Conservation (phyloP, 2,329 filamentous ascomycete species). For the Xylariaceae sp. region DNA sequence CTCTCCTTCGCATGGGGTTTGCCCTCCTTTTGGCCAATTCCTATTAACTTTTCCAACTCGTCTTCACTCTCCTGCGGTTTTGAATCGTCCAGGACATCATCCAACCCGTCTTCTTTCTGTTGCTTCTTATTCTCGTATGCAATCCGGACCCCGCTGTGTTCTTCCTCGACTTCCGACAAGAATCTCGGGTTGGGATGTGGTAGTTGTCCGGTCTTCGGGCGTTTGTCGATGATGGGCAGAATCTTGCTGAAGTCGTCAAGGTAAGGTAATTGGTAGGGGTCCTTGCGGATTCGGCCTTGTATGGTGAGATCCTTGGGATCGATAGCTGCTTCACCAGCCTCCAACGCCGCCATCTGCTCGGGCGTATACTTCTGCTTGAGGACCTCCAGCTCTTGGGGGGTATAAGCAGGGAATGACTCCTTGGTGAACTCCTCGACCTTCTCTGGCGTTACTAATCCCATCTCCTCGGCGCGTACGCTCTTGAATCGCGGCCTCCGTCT, state of each 20-base stretch:
- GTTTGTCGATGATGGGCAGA: constrained; percentile 74
- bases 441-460: constrained; percentile 44
- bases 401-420: constrained; percentile 59
- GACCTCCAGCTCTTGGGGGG: constrained; percentile 56
- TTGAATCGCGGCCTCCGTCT: constrained; percentile 47
- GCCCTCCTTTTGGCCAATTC: too few species aligned
- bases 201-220: constrained; percentile 35
- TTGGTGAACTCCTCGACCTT: constrained; percentile 41
- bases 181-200: constrained; percentile 51
- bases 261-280: constrained; percentile 70
- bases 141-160: too few species aligned
- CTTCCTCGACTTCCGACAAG: constrained; percentile 54
- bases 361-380: constrained; percentile 69
- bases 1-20: too few species aligned
- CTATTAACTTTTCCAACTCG: too few species aligned
- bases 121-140: too few species aligned
- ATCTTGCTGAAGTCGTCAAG: constrained; percentile 78
- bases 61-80: too few species aligned
- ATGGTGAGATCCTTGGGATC: constrained; percentile 68
- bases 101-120: too few species aligned
- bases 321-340: constrained; percentile 75
- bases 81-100: too few species aligned
- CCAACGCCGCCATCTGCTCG: constrained; percentile 75
- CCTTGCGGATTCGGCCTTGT: constrained; percentile 67
- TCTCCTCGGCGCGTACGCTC: constrained; percentile 47